These are phyloP conservation scores for Ogataea trehalophila DNA, from an alignment of 805 yeast genomes.

Conservation along the genomic window DNA sequence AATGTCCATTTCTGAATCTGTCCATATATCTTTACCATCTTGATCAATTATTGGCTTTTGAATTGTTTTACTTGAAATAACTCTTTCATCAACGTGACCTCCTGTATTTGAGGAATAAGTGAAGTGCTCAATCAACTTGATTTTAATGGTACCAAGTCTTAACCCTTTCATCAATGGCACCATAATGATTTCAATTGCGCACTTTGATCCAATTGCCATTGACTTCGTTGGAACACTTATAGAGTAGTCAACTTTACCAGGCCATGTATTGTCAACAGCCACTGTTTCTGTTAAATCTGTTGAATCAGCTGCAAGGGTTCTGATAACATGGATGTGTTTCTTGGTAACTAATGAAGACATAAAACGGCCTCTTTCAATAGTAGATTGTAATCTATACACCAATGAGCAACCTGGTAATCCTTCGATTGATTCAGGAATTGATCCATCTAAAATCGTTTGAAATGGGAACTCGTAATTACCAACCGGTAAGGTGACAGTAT, in stretches of 20 bases:
- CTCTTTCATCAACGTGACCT: slow-evolving; percentile 59
- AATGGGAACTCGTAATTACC: slow-evolving; percentile 94
- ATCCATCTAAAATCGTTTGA: slow-evolving; percentile 77
- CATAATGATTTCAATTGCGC: slow-evolving; percentile 63
- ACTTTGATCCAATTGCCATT: slow-evolving; percentile 78
- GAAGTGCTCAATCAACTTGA: slow-evolving; percentile 64
- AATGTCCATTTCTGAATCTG: slow-evolving; percentile 27
- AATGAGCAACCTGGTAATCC: slow-evolving; percentile 80
- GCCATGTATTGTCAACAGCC: slow-evolving; percentile 95
- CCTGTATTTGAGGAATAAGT: slow-evolving; percentile 52
- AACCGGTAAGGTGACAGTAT: slow-evolving; percentile 42
- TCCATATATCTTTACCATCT: slow-evolving; percentile 40
- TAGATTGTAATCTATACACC: slow-evolving; percentile 69
- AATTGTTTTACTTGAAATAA: slow-evolving; percentile 44
- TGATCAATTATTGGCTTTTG: slow-evolving; percentile 34
- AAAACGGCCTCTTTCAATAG: slow-evolving; percentile 78
- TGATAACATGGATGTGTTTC: slow-evolving; percentile 71
- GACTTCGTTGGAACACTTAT: slow-evolving; percentile 85
- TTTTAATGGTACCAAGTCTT: slow-evolving; percentile 65
- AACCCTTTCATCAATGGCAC: slow-evolving; percentile 83
- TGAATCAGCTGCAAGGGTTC: slow-evolving; percentile 85
- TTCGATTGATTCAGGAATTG: slow-evolving; percentile 81
- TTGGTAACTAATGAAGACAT: slow-evolving; percentile 58
- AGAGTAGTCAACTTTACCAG: slow-evolving; percentile 84
- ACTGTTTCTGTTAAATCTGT: slow-evolving; percentile 86